These are phyloP conservation scores for Oidium heveae DNA, from an alignment of 2,329 filamentous ascomycete genomes.

Conservation along the genomic window DNA sequence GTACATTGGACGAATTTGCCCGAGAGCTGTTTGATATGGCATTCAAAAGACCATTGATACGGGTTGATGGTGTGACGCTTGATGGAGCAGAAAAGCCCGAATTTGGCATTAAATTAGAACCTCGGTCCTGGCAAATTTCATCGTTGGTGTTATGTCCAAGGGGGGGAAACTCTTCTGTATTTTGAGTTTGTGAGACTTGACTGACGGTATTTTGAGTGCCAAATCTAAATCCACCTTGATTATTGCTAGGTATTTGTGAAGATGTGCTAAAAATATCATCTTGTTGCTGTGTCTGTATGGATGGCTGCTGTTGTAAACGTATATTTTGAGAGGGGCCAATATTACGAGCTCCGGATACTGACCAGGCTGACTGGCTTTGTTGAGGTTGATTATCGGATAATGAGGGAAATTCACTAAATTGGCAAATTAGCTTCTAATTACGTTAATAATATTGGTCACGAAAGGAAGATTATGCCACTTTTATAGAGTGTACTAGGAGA, in stretches of 20 bases:
- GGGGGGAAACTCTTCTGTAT: conserved; percentile 35
- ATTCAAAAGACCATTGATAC: conserved; percentile 36
- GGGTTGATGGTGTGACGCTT: conserved; percentile 17
- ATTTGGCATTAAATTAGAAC: conserved; percentile 25
- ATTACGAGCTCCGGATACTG: conserved; percentile 10
- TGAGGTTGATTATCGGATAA: conserved; percentile 31
- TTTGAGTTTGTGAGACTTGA: conserved; percentile 16
- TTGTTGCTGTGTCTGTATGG: conserved; percentile 12
- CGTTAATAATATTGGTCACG: not conserved
- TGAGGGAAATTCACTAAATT: conserved; percentile 35
- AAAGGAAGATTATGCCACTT: not conserved
- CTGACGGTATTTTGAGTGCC: conserved; percentile 13
- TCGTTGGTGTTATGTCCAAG: conserved; percentile 30
- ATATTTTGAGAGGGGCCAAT: conserved; percentile 11
- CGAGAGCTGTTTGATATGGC: conserved; percentile 34
- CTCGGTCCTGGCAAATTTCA: conserved; percentile 31
- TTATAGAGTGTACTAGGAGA: too few species aligned
- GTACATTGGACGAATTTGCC: conserved; percentile 20
- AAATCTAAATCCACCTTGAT: conserved; percentile 13
- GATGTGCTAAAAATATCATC: conserved; percentile 14
- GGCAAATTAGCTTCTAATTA: not conserved
- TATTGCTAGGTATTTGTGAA: conserved; percentile 11
- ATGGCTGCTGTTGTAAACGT: conserved; percentile 12
- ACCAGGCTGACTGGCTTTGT: conserved; percentile 14
- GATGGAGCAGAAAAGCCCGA: conserved; percentile 25